Conservation (phyloP, 163 green algal species). For the Prototheca wickerhamii region DNA sequence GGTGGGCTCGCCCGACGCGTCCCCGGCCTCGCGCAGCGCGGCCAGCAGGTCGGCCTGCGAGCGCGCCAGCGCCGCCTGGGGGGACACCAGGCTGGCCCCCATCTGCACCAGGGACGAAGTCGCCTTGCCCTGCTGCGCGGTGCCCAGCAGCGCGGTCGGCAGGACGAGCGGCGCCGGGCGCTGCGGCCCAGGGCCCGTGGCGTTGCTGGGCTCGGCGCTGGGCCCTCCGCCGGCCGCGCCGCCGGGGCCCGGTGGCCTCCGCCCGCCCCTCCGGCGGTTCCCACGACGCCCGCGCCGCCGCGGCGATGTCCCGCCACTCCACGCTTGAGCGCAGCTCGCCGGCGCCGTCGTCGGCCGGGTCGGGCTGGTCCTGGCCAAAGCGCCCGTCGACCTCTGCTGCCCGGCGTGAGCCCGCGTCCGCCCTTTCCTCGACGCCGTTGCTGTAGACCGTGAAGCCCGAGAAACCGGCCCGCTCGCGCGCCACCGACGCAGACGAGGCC, state of each 20-base stretch:
- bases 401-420: not conserved
- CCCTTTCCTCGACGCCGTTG: slow-evolving; percentile 13
- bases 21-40: too few species aligned
- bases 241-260: too few species aligned
- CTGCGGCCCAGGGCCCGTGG: not conserved
- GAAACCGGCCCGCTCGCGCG: not conserved
- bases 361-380: too few species aligned
- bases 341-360: not conserved
- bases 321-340: slow-evolving; percentile 1
- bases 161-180: slow-evolving; percentile 17
- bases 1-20: not conserved
- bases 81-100: slow-evolving; percentile 21
- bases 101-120: slow-evolving; percentile 19
- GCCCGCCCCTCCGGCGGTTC: not conserved
- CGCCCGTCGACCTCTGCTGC: too few species aligned
- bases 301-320: slow-evolving; percentile 17
- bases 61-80: not conserved
- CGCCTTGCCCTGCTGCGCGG: slow-evolving; percentile 14
- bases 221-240: not conserved
- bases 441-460: slow-evolving; percentile 34
- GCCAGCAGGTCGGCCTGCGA: slow-evolving; percentile 7
- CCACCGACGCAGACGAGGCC: not conserved
- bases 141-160: slow-evolving; percentile 6
- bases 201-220: not conserved
- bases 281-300: slow-evolving; percentile 8